Evolutionary conservation across 345 rosid species (phyloP), one percentile per base, ranked within the genome.

Genomic region (Pelargonium nanum): DNA sequence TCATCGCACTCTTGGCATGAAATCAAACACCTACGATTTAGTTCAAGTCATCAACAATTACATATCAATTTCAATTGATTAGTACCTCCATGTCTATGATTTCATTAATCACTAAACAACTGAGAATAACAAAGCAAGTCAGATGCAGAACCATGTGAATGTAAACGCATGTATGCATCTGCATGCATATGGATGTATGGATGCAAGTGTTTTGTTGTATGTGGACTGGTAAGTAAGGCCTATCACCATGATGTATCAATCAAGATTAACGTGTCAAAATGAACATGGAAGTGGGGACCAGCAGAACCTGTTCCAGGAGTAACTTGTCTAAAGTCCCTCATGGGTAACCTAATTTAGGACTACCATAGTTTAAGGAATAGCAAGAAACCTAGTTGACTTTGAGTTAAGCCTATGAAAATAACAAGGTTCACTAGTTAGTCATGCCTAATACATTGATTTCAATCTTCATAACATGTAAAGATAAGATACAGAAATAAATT

Each of bases 341-440:
- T 52, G 55, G 55, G 55, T 52, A 52, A 52, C 55, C 55, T 52
- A 52, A 52, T 52, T 21, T 40, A 17, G 48, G 48, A 40, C 15
- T 40, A 12, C 15, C 16, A 40, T 17, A 19, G 22, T 19, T 20
- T 52, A 52, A 19, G 21, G 21, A 20, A n/a, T 52, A 19, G 55
- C 55, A 52, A 52, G 55, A 20, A 40, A 40, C 16, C 15, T 40
- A 52, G 55, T 52, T 52, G 55, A 52, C 55, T 40, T 52, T 52
- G 55, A 52, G 55, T 52, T 52, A 52, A 15, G 0, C 55, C 55
- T 52, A 52, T 52, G 22, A 19, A 52, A 52, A 52, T 52, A 52
- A 52, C 55, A 19, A 52, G 55, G 8, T 52, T 52, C 17, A 52
- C 48, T 40, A 40, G 48, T n/a, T n/a, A n/a, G n/a, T 40, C 48